A percentile compares a stretch with the other conserved stretches of the same genome.
Evolutionary conservation across 169 alveolate species (phyloP).

Genomic region (Perkinsus chesapeaki): DNA sequence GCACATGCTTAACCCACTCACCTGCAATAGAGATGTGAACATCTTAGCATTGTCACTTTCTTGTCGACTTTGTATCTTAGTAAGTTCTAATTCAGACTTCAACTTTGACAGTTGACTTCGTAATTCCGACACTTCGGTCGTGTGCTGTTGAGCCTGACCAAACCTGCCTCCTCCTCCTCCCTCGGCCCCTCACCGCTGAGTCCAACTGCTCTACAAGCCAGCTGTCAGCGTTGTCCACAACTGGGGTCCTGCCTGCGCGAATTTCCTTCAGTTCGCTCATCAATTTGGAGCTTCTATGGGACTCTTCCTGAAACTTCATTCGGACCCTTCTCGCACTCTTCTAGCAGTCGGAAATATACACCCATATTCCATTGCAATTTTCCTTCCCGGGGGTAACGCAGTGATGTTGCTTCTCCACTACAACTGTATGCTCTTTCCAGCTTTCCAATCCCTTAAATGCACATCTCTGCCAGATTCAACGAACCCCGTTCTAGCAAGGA

Average conservation of each 20-base stretch:
- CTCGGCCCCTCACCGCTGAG: not conserved
- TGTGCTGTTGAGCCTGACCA: not conserved
- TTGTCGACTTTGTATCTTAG: not conserved
- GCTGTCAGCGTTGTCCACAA: not conserved
- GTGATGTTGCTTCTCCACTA: no score
- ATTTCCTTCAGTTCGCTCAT: not conserved
- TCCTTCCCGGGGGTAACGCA: no score
- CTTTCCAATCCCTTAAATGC: no score
- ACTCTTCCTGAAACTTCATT: not conserved
- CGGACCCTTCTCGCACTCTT: not conserved
- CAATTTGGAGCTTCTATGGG: not conserved
- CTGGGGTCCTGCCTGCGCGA: not conserved
- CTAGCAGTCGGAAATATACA: no score
- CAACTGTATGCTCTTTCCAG: no score
- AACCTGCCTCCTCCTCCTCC: not conserved
- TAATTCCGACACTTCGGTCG: not conserved
- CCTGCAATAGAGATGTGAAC: not conserved
- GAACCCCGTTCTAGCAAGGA: no score
- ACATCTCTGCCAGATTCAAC: no score
- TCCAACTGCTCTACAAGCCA: not conserved
- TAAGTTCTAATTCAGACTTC: not conserved
- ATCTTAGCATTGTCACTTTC: not conserved
- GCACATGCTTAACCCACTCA: not conserved
- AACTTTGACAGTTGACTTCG: not conserved
- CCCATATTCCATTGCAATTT: no score